These are phyloP conservation scores for Aphanomyces astaci DNA, from an alignment of 352 stramenopile genomes.

Conservation along the genomic window DNA sequence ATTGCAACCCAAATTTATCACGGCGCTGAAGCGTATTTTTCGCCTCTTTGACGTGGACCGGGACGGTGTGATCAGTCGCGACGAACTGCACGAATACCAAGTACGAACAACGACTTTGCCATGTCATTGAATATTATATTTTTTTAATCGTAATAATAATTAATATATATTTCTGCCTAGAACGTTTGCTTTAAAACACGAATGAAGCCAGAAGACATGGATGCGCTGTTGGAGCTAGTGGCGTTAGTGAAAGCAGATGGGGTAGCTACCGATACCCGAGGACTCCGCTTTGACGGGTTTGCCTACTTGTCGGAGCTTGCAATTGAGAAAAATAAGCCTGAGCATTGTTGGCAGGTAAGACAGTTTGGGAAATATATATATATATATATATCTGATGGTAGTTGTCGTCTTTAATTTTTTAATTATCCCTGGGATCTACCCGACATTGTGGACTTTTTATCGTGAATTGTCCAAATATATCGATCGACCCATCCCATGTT, in stretches of 20 bases:
- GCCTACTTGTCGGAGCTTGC: constrained; percentile 81
- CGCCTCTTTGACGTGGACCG: constrained; percentile 77
- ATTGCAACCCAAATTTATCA: constrained; percentile 72
- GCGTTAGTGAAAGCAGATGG: constrained; percentile 51
- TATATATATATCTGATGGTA: no score
- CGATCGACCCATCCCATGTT: no score
- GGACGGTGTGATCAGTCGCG: constrained; percentile 68
- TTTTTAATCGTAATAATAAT: background rate
- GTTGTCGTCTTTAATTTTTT: no score
- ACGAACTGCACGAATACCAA: constrained; percentile 85
- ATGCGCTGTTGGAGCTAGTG: constrained; percentile 81
- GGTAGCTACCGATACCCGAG: constrained; percentile 54
- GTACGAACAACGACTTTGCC: no score
- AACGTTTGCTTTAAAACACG: constrained; percentile 81
- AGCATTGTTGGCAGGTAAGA: constrained; percentile 82
- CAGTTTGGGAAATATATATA: no score
- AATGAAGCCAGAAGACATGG: constrained; percentile 69
- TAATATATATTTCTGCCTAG: background rate
- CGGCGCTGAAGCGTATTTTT: constrained; percentile 83
- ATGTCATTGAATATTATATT: no score
- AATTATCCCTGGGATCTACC: no score
- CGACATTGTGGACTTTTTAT: no score
- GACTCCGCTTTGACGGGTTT: constrained; percentile 70
- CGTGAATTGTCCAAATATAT: no score
- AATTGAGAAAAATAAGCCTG: constrained; percentile 82